Base-by-base conservation (phyloP, 306 rosid genomes). In the Abrus precatorius region DNA sequence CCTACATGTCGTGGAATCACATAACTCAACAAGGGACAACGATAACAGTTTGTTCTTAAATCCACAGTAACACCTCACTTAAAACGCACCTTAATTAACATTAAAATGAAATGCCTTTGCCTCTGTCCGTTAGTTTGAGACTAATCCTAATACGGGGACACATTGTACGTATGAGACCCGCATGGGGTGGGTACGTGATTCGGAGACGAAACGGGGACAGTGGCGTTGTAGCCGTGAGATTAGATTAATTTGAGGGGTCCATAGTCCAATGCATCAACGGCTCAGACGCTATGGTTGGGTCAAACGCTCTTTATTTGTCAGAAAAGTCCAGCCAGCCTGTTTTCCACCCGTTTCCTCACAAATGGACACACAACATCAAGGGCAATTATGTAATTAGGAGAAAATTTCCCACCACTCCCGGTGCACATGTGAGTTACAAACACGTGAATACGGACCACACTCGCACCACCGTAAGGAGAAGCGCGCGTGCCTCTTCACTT, bases 321-420 rank as follows among this genome's bases (percentile, higher is more conserved):
- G 68, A 73, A 43, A 57, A 47, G 41, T 68, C 68, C 65, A 65
- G 84, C 85, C 86, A 90, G 90, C 75, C 90, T 90, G 92, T 86
- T 78, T 38, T 75, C 87, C 89, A 83, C 83, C 81, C 73, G 3
- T 41, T 67, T 43, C 40, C 50, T 54, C 69, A 72, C 55, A 69
- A 56, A 63, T 63, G 60, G 69, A 66, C 85, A 67, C 63, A 12
- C 50, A 20, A 67, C 49, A 28, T 3, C 30, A 52, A 76, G 84
- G 77, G 75, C 71, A 69, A 28, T 12, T 14, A 8, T 27, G 76
- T 61, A 29, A 45, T 30, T 48, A 30, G 1, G 5, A n/a, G 0
- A 12, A 1, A 7, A 3, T 47, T 34, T 38, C 28, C 61, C 76
- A 74, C 36, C 43, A 54, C 60, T 68, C 4, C 56, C 57, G 11